Evolutionary conservation across 1,284 basidiomycete genomes (phyloP).

Genomic region (Bjerkandera adusta): DNA sequence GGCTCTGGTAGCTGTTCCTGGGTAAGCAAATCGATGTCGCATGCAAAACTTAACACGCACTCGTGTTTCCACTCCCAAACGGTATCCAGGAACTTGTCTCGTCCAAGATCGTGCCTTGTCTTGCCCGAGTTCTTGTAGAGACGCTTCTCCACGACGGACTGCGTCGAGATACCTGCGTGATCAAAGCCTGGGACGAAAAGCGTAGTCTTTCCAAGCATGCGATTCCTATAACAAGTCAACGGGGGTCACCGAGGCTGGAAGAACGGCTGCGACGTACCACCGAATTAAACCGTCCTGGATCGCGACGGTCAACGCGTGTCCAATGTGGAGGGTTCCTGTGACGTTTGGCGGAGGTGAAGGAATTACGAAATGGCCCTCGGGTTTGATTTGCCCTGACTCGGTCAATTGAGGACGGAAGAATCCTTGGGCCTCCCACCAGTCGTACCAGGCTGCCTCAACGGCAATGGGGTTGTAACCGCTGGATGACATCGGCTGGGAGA

Average conservation of each 20-base stretch:
- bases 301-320: conserved; percentile 91
- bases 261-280: conserved; percentile 62
- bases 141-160: conserved; percentile 96
- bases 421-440: conserved; percentile 93
- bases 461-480: conserved; percentile 93
- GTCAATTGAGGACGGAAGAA: conserved; percentile 85
- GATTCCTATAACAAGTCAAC: conserved; percentile 63
- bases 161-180: conserved; percentile 98
- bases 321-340: conserved; percentile 95
- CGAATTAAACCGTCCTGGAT: conserved; percentile 90
- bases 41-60: conserved; percentile 41
- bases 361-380: conserved; percentile 81
- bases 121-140: conserved; percentile 82
- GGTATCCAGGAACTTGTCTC: conserved; percentile 89
- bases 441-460: conserved; percentile 96
- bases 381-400: conserved; percentile 52
- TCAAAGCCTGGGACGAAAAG: conserved; percentile 96
- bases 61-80: conserved; percentile 99
- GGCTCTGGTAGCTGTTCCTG: conserved; percentile 74
- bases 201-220: conserved; percentile 93
- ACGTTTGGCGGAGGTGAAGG: conserved; percentile 98
- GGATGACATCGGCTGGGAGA: conserved; percentile 80
- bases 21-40: conserved; percentile 8
- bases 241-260: background rate
- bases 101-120: conserved; percentile 91